Evolutionary conservation across 306 rosid genomes (phyloP).

Genomic region (Fragaria vesca): DNA sequence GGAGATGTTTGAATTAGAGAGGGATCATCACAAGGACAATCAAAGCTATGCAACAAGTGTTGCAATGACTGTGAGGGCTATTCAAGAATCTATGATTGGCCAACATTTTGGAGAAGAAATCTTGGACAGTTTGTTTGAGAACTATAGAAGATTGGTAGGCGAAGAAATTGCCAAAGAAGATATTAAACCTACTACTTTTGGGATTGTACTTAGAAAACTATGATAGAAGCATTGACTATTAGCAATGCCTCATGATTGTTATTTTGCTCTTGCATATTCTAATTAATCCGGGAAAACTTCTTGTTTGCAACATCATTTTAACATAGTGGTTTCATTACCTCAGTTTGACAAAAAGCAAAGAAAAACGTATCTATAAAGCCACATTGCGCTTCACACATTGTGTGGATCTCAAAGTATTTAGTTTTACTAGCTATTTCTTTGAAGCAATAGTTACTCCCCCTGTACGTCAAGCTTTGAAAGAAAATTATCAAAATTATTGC

Average conservation of each 20-base stretch:
- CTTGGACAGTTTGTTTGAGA: slow-evolving; percentile 62
- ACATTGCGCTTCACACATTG: not conserved
- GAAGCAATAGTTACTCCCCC: not conserved
- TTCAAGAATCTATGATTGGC: slow-evolving; percentile 80
- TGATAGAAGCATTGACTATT: not conserved
- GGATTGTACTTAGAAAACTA: slow-evolving; percentile 60
- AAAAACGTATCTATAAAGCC: not conserved
- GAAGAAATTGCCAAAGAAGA: slow-evolving; percentile 57
- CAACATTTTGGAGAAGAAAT: slow-evolving; percentile 73
- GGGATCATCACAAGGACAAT: slow-evolving; percentile 11
- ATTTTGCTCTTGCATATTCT: not conserved
- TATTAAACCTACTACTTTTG: slow-evolving; percentile 58
- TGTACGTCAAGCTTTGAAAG: no score
- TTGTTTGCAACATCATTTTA: not conserved
- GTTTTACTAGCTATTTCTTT: not conserved
- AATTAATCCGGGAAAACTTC: not conserved
- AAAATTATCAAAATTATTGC: no score
- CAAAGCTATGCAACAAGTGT: slow-evolving; percentile 55
- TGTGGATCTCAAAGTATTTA: not conserved
- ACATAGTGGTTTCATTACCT: not conserved
- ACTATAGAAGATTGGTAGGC: slow-evolving; percentile 51
- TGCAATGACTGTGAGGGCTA: slow-evolving; percentile 78
- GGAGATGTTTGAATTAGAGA: slow-evolving; percentile 61
- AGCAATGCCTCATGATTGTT: not conserved
- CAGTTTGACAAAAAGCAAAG: not conserved